A percentile compares a stretch with the other conserved stretches of the same genome.
Evolutionary conservation across 306 rosid species (phyloP).

Genomic region (Prunus mira): DNA sequence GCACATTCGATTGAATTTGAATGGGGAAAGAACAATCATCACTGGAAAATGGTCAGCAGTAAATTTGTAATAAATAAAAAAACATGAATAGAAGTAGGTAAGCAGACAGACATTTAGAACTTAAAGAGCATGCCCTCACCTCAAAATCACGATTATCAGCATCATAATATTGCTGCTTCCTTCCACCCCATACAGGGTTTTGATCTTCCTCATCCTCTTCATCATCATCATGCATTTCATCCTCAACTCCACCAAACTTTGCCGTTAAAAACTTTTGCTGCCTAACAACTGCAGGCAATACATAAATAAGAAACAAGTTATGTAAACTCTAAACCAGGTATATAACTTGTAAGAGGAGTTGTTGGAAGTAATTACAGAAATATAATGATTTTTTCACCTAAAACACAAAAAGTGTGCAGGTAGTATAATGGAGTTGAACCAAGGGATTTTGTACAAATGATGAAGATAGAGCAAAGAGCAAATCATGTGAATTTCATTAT

Average conservation of each 20-base stretch:
- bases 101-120: not conserved
- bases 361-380: not conserved
- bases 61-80: not conserved
- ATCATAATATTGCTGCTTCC: constrained; percentile 38
- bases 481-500: not conserved
- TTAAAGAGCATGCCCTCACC: constrained; percentile 39
- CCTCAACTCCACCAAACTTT: constrained; percentile 68
- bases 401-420: not conserved
- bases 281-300: constrained; percentile 51
- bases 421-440: not conserved
- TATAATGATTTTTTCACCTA: not conserved
- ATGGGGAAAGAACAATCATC: not conserved
- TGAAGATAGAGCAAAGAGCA: not conserved
- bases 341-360: not conserved
- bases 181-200: constrained; percentile 39
- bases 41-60: not conserved
- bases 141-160: constrained; percentile 83
- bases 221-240: constrained; percentile 52
- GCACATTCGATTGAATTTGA: not conserved
- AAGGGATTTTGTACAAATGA: not conserved
- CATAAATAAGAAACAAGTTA: constrained; percentile 13
- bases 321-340: not conserved
- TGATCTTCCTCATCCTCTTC: constrained; percentile 56
- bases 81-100: not conserved
- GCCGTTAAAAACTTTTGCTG: constrained; percentile 49